Conservation (phyloP, 1,284 basidiomycete species). For the Leccinum insolens region DNA sequence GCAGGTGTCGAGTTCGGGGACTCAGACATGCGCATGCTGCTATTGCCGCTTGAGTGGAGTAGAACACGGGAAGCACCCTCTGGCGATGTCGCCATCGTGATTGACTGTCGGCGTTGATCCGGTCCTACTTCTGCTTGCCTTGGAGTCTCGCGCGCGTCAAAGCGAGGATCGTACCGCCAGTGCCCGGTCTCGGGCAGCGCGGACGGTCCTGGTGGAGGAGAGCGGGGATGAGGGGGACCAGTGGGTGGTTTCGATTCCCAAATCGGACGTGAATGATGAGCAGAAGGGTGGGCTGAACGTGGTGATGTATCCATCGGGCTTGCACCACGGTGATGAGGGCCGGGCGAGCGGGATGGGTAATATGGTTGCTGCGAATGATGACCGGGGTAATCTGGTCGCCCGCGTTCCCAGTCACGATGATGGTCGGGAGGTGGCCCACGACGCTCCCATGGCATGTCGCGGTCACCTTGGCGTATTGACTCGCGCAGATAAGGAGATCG, state of each 20-base stretch:
- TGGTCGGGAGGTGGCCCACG: conserved; percentile 42
- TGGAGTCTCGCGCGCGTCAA: conserved; percentile 34
- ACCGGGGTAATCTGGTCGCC: conserved; percentile 50
- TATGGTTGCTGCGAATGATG: conserved; percentile 38
- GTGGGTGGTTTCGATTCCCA: conserved; percentile 38
- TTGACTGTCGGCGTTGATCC: conserved; percentile 29
- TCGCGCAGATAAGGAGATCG: conserved; percentile 60
- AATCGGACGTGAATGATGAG: conserved; percentile 24
- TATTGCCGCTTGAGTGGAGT: conserved; percentile 22
- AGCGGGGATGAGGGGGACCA: conserved; percentile 29
- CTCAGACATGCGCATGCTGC: conserved; percentile 40
- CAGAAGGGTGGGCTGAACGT: conserved; percentile 44
- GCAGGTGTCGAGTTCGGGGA: conserved; percentile 42
- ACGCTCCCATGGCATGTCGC: conserved; percentile 60
- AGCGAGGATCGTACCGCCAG: conserved; percentile 38
- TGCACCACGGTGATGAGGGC: conserved; percentile 32
- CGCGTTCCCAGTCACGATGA: conserved; percentile 55
- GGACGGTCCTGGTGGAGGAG: conserved; percentile 25
- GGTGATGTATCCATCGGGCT: conserved; percentile 58
- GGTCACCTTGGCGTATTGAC: conserved; percentile 37
- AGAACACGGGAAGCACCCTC: conserved; percentile 34
- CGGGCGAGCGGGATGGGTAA: conserved; percentile 34
- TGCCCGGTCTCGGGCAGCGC: conserved; percentile 26
- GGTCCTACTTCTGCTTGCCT: conserved; percentile 26
- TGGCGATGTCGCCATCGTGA: conserved; percentile 34